Percentiles rank a stretch among this genome's conserved stretches.
These are phyloP conservation scores for Aegilops sharonensis DNA, from an alignment of 176 grass and related monocot species.

Conservation along the genomic window DNA sequence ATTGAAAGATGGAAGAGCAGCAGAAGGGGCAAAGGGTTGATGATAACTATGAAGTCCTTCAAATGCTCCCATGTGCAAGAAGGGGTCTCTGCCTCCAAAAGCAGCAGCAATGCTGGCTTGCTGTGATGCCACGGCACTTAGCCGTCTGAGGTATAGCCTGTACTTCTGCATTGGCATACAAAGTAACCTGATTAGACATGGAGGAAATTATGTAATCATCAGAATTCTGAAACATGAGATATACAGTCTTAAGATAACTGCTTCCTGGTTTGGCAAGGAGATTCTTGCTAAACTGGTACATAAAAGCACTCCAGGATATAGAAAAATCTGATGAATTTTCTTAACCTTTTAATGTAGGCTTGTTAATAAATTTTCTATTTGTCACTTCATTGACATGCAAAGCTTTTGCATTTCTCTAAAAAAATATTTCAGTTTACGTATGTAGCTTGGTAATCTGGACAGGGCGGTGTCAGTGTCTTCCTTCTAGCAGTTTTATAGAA, in stretches of 20 bases:
- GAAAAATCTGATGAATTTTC: neutral
- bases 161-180: conserved; percentile 74
- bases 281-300: neutral
- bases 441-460: neutral
- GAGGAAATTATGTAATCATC: neutral
- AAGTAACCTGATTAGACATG: conserved; percentile 31
- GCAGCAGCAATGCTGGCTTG: conserved; percentile 88
- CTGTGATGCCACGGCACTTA: conserved; percentile 74
- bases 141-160: conserved; percentile 87
- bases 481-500: neutral
- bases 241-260: neutral
- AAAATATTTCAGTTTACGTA: neutral
- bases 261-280: neutral
- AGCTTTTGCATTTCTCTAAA: neutral
- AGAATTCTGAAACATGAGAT: neutral
- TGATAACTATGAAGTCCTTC: conserved; percentile 71
- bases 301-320: neutral
- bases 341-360: neutral
- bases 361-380: neutral
- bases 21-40: conserved; percentile 51
- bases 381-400: neutral
- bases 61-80: conserved; percentile 76
- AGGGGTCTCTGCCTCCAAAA: conserved; percentile 73
- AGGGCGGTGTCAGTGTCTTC: neutral
- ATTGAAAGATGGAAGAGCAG: conserved; percentile 61